phyloP scores from a whole-genome alignment of 495 filamentous ascomycete species.

The Penicillium malachiteum region DNA sequence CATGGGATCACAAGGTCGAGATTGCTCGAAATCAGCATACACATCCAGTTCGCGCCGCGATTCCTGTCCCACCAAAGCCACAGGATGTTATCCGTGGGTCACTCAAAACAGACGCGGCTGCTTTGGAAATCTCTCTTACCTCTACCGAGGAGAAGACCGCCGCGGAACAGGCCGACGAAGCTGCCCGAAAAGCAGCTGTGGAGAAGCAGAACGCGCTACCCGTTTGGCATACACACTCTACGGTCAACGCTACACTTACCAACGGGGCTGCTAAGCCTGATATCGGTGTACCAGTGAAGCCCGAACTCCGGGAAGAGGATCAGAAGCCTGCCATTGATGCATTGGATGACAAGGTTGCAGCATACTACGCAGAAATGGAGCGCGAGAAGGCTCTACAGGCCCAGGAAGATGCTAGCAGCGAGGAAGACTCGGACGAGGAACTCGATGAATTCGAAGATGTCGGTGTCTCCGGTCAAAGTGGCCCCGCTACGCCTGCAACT shows the following conservation, averaged over 20 bases:
- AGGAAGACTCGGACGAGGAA: slow-evolving; percentile 48
- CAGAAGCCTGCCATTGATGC: slow-evolving; percentile 48
- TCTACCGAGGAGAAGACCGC: slow-evolving; percentile 71
- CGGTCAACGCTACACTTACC: slow-evolving; percentile 52
- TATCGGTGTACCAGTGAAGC: slow-evolving; percentile 36
- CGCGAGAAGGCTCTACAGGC: slow-evolving; percentile 49
- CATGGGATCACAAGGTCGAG: slow-evolving; percentile 55
- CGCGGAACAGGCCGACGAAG: slow-evolving; percentile 70
- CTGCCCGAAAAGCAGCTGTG: slow-evolving; percentile 68
- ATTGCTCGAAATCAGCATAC: slow-evolving; percentile 54
- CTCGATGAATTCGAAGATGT: slow-evolving; percentile 54
- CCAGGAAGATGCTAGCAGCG: slow-evolving; percentile 45
- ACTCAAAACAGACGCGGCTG: slow-evolving; percentile 62
- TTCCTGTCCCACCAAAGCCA: slow-evolving; percentile 41
- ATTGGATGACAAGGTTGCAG: slow-evolving; percentile 50
- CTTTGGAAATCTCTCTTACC: slow-evolving; percentile 77
- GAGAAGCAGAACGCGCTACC: slow-evolving; percentile 84
- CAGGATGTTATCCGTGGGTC: slow-evolving; percentile 73
- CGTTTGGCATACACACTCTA: slow-evolving; percentile 84
- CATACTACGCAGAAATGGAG: slow-evolving; percentile 53
- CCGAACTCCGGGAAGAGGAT: slow-evolving; percentile 55
- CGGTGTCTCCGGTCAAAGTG: slow-evolving; percentile 39
- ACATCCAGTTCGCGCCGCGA: slow-evolving; percentile 49
- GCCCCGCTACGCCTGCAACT: slow-evolving; percentile 36
- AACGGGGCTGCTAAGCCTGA: slow-evolving; percentile 34